These are phyloP conservation scores for Zygosaccharomyces sapae DNA, from an alignment of 1,139 yeast genomes.

Conservation along the genomic window DNA sequence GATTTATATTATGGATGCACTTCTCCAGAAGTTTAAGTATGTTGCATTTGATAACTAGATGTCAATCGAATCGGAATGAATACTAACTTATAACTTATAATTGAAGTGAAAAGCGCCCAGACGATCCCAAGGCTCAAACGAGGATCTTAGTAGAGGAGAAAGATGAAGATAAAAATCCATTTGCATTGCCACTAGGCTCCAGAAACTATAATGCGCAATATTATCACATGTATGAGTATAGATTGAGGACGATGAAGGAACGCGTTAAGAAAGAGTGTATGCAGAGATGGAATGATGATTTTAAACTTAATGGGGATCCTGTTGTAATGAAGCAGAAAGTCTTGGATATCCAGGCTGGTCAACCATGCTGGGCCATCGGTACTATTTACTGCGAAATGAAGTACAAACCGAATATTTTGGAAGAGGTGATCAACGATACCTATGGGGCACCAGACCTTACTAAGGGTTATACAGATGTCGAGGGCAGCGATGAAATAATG, in stretches of 20 bases:
- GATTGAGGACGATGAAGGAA: conserved; percentile 53
- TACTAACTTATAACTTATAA: conserved; percentile 7
- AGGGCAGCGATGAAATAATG: conserved; percentile 54
- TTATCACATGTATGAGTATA: conserved; percentile 64
- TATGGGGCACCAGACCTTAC: conserved; percentile 42
- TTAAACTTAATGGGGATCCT: conserved; percentile 37
- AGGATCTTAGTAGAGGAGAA: conserved; percentile 14
- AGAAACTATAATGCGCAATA: conserved; percentile 68
- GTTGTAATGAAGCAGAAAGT: conserved; percentile 56
- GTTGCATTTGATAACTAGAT: conserved; percentile 1
- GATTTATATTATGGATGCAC: conserved; percentile 12
- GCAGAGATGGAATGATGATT: conserved; percentile 51
- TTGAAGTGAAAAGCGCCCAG: conserved; percentile 12
- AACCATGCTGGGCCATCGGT: conserved; percentile 86
- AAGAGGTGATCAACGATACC: conserved; percentile 60
- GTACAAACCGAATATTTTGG: conserved; percentile 76
- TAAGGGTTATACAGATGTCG: conserved; percentile 50
- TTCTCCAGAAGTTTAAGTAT: conserved; percentile 19
- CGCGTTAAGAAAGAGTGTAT: conserved; percentile 50
- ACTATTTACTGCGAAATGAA: conserved; percentile 81
- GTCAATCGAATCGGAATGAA: background rate
- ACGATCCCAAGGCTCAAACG: conserved; percentile 6
- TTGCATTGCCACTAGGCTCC: conserved; percentile 30
- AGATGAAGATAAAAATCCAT: conserved; percentile 25
- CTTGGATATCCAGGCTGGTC: conserved; percentile 65